Percentiles rank a stretch among this genome's conserved stretches.
Conservation (phyloP, 83 land plant species). For the Picea abies region DNA sequence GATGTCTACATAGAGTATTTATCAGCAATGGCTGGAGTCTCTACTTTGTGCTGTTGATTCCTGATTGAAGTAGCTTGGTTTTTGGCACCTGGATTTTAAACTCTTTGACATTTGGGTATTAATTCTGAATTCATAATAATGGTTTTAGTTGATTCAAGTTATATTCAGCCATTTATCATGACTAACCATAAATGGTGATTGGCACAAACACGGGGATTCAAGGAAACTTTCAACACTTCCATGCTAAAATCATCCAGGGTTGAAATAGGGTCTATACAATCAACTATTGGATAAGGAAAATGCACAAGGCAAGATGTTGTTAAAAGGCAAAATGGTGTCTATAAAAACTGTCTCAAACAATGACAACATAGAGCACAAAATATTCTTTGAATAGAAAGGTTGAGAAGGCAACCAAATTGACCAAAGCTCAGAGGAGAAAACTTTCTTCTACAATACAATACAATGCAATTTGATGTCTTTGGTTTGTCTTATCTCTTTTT, state of each 20-base stretch:
- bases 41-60: constrained; percentile 65
- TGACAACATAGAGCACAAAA: neutral
- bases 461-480: too few relatives aligned
- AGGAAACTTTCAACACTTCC: neutral
- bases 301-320: neutral
- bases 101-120: constrained; percentile 27
- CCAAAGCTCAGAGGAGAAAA: neutral
- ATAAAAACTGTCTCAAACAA: neutral
- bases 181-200: too few relatives aligned
- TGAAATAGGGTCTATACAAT: neutral
- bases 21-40: constrained; percentile 37
- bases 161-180: too few relatives aligned
- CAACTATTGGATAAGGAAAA: neutral
- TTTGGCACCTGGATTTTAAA: constrained; percentile 73
- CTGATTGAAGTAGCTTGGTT: constrained; percentile 70
- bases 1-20: constrained; percentile 37
- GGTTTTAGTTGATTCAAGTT: too few relatives aligned
- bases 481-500: too few relatives aligned
- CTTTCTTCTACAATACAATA: neutral
- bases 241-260: neutral
- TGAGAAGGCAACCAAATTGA: neutral
- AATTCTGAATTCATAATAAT: too few relatives aligned
- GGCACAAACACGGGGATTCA: too few relatives aligned
- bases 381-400: neutral
- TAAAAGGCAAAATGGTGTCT: neutral